These are phyloP conservation scores for Amauroascus verrucosus DNA, from an alignment of 2,329 filamentous ascomycete genomes.

Conservation along the genomic window DNA sequence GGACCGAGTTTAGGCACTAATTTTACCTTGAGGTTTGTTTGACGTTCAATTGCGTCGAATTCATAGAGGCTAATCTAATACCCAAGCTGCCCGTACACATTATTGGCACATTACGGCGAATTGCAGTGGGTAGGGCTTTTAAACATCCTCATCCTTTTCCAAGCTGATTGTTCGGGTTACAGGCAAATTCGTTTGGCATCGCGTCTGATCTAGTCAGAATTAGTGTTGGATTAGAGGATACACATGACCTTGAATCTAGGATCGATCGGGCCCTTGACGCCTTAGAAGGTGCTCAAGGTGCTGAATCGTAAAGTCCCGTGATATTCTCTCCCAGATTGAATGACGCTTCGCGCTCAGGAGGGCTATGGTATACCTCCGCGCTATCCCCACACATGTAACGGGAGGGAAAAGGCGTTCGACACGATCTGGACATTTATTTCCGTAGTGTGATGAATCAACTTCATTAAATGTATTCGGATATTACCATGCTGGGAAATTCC, in stretches of 20 bases:
- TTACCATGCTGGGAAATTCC: neutral
- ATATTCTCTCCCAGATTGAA: neutral
- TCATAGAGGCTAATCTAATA: neutral
- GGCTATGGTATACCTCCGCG: neutral
- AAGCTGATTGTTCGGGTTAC: neutral
- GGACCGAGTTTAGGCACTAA: conserved; percentile 93
- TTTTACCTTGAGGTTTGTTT: conserved; percentile 62
- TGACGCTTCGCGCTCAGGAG: neutral
- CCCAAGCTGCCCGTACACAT: conserved; percentile 67
- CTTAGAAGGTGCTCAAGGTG: conserved; percentile 15
- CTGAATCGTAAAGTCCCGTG: neutral
- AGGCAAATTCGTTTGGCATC: conserved; percentile 65
- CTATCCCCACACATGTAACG: neutral
- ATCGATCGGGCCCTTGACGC: conserved; percentile 62
- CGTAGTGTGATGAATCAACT: neutral
- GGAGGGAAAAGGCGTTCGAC: neutral
- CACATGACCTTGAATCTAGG: conserved; percentile 50
- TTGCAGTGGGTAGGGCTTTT: conserved; percentile 61
- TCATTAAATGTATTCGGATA: neutral
- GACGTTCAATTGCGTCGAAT: neutral
- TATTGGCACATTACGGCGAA: conserved; percentile 85
- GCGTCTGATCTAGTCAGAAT: conserved; percentile 71
- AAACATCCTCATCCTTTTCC: neutral
- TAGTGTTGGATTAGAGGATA: conserved; percentile 81
- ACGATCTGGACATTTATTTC: neutral